Base-by-base conservation (phyloP, 352 stramenopile genomes). In the Globisporangium okanoganense region DNA sequence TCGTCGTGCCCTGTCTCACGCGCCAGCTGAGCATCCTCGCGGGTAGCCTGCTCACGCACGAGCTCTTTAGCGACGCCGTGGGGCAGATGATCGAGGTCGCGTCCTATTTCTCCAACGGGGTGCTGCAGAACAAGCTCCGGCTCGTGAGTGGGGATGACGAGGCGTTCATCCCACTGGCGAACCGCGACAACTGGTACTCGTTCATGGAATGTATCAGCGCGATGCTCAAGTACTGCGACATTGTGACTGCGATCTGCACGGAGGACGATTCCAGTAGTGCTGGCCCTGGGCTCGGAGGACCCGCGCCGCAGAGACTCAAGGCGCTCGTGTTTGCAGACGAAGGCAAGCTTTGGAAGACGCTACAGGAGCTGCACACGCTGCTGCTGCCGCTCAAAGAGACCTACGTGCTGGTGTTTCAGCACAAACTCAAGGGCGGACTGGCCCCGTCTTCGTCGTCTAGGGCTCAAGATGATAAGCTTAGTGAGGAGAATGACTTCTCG, bases 1-100 rank as follows among this genome's bases (percentile, higher is more conserved):
- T 92, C 4, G 76, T 94, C 18, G 72, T 92, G 40, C 82, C 85
- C 0, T 94, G 85, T 33, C 73, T 92, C 25, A 74, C 75, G 2
- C 67, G 76, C 0, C 53, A 88, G 25, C 59, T 92, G 8, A 79
- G 75, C 29, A 76, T 76, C 2, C 57, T 94, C 9, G 76, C 75
- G 5, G 82, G 82, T 1, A 76, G 65, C 2, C 52, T 92, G 29
- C 62, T 92, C 40, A 90, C 82, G 2, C 71, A 90, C 36, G 60
- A 73, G 13, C 56, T 51, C 16, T 90, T 86, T 52, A 58, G 69
- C 14, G 62, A 71, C 44, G 50, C 75, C 2, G 70, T 94, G 0
- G 78, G 82, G 1, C 65, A 85, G 13, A 69, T 89, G 52, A 76
- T 94, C 18, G 85, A 94, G 16, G 44, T 92, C 8, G 70, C 70